phyloP scores from a whole-genome alignment of 2,329 filamentous ascomycete species.

The Colletotrichum magnum region DNA sequence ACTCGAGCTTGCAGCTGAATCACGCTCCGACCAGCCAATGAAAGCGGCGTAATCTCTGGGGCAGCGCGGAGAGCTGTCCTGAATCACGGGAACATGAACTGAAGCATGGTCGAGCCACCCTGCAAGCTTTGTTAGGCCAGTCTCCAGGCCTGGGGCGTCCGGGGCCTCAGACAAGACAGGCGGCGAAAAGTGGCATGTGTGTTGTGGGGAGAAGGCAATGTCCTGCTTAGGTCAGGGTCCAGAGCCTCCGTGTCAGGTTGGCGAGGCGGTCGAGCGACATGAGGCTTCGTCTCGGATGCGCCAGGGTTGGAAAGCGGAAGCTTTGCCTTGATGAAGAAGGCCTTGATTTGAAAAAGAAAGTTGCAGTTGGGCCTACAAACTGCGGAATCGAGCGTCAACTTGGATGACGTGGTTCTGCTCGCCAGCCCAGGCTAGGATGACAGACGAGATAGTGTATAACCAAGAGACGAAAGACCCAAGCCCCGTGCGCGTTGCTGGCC shows the following conservation, averaged over 20 bases:
- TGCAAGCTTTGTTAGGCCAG: neutral
- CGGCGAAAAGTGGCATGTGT: no score
- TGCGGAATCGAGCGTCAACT: neutral
- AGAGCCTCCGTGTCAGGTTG: no score
- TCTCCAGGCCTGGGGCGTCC: neutral
- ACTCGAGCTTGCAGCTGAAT: neutral
- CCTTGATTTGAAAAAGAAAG: neutral
- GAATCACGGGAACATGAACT: neutral
- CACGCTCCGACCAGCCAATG: neutral
- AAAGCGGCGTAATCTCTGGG: neutral
- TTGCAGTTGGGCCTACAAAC: neutral
- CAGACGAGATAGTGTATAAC: neutral
- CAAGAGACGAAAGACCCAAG: neutral
- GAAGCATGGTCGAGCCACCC: neutral
- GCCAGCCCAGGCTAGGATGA: neutral
- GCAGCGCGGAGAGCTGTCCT: neutral
- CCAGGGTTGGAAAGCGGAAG: neutral
- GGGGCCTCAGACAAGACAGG: neutral
- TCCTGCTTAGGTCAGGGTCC: no score
- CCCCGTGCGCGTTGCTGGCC: constrained; percentile 8
- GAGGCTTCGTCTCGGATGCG: neutral
- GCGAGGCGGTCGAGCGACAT: neutral
- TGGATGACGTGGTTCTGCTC: constrained; percentile 1
- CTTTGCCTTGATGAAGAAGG: constrained; percentile 6
- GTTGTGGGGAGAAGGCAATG: neutral